Percentiles rank a stretch among this genome's conserved stretches.
Evolutionary conservation across 257 asterid genomes (phyloP).

Genomic region (Cynanchum wilfordii): DNA sequence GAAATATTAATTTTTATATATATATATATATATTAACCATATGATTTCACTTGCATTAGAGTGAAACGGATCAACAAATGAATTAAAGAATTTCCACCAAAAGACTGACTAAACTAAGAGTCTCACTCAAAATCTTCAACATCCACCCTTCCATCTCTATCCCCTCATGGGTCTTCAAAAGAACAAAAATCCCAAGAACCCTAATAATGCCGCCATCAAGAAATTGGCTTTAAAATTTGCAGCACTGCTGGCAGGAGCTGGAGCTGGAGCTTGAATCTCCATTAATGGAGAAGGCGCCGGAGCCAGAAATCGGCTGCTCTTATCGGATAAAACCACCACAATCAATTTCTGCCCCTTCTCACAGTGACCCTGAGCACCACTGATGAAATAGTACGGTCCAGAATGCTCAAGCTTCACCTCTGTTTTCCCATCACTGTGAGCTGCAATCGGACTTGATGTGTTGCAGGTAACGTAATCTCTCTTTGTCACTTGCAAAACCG

Average conservation of each 20-base stretch:
- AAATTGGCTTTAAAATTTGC: constrained; percentile 27
- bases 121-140: background rate
- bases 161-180: constrained; percentile 3
- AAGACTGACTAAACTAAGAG: too few species aligned
- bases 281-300: constrained; percentile 67
- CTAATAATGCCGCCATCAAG: constrained; percentile 23
- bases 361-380: constrained; percentile 67
- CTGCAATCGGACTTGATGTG: constrained; percentile 48
- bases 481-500: constrained; percentile 58
- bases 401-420: constrained; percentile 51
- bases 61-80: constrained; percentile 7
- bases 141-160: too few species aligned
- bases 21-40: background rate
- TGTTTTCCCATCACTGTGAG: constrained; percentile 45
- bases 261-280: constrained; percentile 35
- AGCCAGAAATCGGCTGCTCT: constrained; percentile 31
- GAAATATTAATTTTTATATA: too few species aligned
- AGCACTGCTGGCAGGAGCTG: constrained; percentile 48
- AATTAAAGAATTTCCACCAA: constrained; percentile 5
- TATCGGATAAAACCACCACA: constrained; percentile 63
- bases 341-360: constrained; percentile 65
- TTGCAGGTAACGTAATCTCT: constrained; percentile 67
- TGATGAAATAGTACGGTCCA: constrained; percentile 73
- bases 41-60: background rate
- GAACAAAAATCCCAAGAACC: constrained; percentile 20